Evolutionary conservation across 257 asterid genomes (phyloP), one percentile per base, ranked within the genome.

Genomic region (Eustoma russellianum): DNA sequence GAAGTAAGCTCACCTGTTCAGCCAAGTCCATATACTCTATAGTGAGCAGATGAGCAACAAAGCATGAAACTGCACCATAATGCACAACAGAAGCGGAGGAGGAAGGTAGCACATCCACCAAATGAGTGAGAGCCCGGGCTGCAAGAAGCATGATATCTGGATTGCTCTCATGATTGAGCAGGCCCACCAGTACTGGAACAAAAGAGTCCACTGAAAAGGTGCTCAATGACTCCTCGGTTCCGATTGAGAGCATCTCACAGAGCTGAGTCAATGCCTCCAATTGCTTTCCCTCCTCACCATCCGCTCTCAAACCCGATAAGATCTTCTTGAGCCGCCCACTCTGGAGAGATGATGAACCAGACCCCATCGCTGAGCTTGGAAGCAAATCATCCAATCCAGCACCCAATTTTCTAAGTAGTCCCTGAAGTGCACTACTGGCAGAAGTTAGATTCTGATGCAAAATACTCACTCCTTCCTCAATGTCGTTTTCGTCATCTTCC

Each of bases 11-110:
- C 66, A 88, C 99, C 99, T 93, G 99, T 72, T 93, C 97, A 64
- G 99, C 99, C 83, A 93, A 78, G 80, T 93, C 99, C 99, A 93
- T 81, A 74, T 93, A 88, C 80, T 93, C 95, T 45, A 88, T 88
- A 13, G 95, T 93, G 70, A 93, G 91, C 65, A 93, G 63, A 46
- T 95, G 78, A 7, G 99, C 92, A 57, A 88, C 97, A 48, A 93
- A 83, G 77, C 94, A 93, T 2, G 97, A 77, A 46, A 88, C 97
- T 0, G 99, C 95, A 52, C 97, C 97, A 65, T 88, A 88, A 74
- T 93, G 99, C 73, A 93, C 99, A 58, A 93, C 99, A 0, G 97
- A 83, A 64, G 96, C 96, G 72, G 90, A 80, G 24, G 94, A 88
- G 17, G 99, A 85, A 28, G 99, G 99, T 45, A 93, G 76, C 40